Base-by-base conservation (phyloP, 164 flowering plant genomes). In the Umbilicus rupestris region DNA sequence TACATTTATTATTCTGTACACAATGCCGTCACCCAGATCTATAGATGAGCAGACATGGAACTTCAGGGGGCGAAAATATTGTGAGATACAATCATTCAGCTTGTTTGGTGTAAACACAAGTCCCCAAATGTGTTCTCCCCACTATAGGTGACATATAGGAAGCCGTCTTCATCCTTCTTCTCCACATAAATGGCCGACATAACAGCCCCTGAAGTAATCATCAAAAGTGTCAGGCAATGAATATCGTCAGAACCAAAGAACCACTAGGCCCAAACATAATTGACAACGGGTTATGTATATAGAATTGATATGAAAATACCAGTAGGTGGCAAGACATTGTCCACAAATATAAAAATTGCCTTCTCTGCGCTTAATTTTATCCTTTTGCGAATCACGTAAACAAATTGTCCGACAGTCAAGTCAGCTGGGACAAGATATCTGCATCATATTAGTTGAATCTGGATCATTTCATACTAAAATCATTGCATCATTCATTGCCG, bases 341-440 rank as follows among this genome's bases (percentile, higher is more conserved):
- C 89, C 45, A 88, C 88, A 69, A 88, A 86, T 46, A 86, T 86
- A 74, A 89, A 85, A 37, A 87, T 87, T 15, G 96, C 96, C 78
- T 89, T 85, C 64, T 89, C 90, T 50, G 96, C 86, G 73, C 89
- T 89, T 58, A 89, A 66, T 63, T 87, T 87, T 74, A 89, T 89
- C 78, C 96, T 84, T 76, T 89, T 87, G 22, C 90, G 85, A 64
- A 89, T 84, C 3, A 89, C 92, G 70, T 88, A 86, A n/a, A 85
- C 93, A 69, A 87, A 85, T 62, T 85, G 93, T n/a, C 93, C 93
- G 0, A 89, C 89, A 0, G 90, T 86, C 80, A 88, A 73, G 73
- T 88, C 95, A 67, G 87, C 85, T 16, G 96, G 96, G 50, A 89
- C 96, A 12, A 89, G 84, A 47, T 87, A 89, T 82, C 96, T 89